Conservation (phyloP, 306 rosid species). For the Begonia masoniana region DNA sequence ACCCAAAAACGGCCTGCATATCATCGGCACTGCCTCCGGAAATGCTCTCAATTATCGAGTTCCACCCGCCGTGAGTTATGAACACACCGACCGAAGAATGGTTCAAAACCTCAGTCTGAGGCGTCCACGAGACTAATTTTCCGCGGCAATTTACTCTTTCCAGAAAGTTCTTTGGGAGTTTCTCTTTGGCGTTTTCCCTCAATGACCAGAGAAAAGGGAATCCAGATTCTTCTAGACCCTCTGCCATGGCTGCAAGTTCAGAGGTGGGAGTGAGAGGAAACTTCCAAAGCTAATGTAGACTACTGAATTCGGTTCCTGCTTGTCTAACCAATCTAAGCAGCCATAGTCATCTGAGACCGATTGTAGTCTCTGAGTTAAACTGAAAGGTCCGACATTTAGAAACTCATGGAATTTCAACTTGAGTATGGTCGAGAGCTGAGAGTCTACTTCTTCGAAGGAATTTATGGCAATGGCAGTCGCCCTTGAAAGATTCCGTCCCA, state of each 20-base stretch:
- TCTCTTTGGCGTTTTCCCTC: conserved; percentile 25
- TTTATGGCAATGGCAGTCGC: conserved; percentile 53
- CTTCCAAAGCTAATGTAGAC: conserved; percentile 54
- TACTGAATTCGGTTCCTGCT: conserved; percentile 27
- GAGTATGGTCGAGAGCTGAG: conserved; percentile 11
- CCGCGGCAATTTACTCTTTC: conserved; percentile 21
- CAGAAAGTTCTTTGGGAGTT: conserved; percentile 23
- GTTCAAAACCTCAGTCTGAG: conserved; percentile 28
- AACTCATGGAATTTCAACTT: conserved; percentile 15
- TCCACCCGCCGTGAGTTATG: conserved; percentile 65
- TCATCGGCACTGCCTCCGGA: conserved; percentile 56
- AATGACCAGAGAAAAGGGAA: conserved; percentile 51
- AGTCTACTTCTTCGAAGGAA: conserved; percentile 34
- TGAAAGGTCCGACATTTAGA: conserved; percentile 55
- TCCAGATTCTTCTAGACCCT: conserved; percentile 32
- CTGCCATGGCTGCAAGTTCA: conserved; percentile 32
- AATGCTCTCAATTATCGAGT: conserved; percentile 43
- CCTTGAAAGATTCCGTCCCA: conserved; percentile 39
- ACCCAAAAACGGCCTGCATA: conserved; percentile 45
- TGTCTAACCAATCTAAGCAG: conserved; percentile 43
- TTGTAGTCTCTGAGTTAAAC: conserved; percentile 16
- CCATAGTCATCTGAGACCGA: conserved; percentile 14
- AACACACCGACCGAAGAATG: conserved; percentile 35
- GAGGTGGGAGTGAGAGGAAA: conserved; percentile 34
- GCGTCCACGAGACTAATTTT: conserved; percentile 51